Base-by-base conservation (phyloP, 768 basidiomycete species). In the Tylopilus cervinicoccineus region DNA sequence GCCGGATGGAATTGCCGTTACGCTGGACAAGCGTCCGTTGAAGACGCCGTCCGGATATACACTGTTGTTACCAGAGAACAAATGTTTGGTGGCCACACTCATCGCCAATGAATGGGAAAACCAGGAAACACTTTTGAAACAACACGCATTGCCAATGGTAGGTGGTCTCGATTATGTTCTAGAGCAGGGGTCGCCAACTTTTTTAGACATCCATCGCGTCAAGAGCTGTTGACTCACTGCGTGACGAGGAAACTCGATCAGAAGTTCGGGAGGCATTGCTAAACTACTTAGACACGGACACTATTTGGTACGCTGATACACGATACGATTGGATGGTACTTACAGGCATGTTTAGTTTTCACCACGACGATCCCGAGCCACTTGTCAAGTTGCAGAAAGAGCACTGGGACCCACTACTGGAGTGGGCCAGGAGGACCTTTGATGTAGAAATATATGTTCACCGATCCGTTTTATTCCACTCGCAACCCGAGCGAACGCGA, bases 51-150 rank as follows among this genome's bases (percentile, higher is more conserved):
- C 74, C 0, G 94, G 94, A n/a, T 81, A 84, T 38, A 76, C 74
- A 4, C 69, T 99, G 26, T 62, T 83, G 29, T 58, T 98, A 13
- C 93, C 93, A 1, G 66, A 70, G 40, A 72, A 78, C 52, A 90
- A 89, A 62, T 64, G 76, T 34, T 70, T 94, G 24, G 75, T 88
- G 19, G 93, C 94, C 2, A 75, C 89, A 2, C 76, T 96, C 48
- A 83, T 98, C 58, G 96, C 93, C 17, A 78, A 88, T 47, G 96
- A 99, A 72, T 99, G 96, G 96, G 93, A 99, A 60, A 88, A 86
- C 60, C 95, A 97, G 69, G 83, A 83, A 49, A 84, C 73, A 6
- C 60, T 94, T 2, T 63, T 97, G 53, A 97, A 94, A 67, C 87
- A 87, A 22, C 90, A 95, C 66, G 86, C 93, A 1, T 70, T 99